phyloP scores from a whole-genome alignment of 176 grass and related monocot species.

The Pontederia crassipes region DNA sequence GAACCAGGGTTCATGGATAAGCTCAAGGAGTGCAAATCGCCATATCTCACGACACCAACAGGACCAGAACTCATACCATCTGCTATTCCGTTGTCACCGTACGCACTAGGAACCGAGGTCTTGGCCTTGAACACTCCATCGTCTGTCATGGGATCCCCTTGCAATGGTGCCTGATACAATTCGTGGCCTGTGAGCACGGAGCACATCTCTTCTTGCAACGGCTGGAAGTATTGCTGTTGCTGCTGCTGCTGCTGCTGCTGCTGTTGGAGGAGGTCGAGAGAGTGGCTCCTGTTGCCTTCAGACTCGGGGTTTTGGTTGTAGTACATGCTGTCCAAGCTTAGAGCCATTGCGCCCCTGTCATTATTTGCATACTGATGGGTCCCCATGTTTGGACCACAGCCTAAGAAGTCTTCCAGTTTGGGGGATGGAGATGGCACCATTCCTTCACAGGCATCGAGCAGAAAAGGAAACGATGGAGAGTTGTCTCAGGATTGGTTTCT shows the following conservation, averaged over 20 bases:
- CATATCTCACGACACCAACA: constrained; percentile 7
- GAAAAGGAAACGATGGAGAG: neutral
- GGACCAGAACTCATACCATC: neutral
- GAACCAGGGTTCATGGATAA: constrained; percentile 80
- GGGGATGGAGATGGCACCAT: constrained; percentile 58
- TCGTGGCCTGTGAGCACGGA: constrained; percentile 37
- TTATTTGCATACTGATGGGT: constrained; percentile 26
- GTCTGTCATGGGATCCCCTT: constrained; percentile 17
- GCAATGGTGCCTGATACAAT: constrained; percentile 44
- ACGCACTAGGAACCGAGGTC: constrained; percentile 16
- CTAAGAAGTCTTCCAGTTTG: constrained; percentile 87
- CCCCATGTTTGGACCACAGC: constrained; percentile 37
- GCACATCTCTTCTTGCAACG: constrained; percentile 30
- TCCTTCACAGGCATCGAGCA: constrained; percentile 22
- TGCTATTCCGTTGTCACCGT: neutral
- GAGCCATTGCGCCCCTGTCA: constrained; percentile 51
- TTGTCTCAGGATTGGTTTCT: neutral
- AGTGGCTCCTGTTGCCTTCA: constrained; percentile 12
- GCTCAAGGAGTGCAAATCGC: constrained; percentile 44
- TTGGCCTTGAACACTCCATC: constrained; percentile 17
- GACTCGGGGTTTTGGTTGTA: constrained; percentile 20
- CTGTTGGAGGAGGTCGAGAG: constrained; percentile 9
- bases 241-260: constrained; percentile 10
- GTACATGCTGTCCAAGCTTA: constrained; percentile 63
- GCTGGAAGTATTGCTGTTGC: constrained; percentile 27